Evolutionary conservation across 140 eudicot species (phyloP), one percentile per base, ranked within the genome.

Genomic region (Anethum foeniculum): DNA sequence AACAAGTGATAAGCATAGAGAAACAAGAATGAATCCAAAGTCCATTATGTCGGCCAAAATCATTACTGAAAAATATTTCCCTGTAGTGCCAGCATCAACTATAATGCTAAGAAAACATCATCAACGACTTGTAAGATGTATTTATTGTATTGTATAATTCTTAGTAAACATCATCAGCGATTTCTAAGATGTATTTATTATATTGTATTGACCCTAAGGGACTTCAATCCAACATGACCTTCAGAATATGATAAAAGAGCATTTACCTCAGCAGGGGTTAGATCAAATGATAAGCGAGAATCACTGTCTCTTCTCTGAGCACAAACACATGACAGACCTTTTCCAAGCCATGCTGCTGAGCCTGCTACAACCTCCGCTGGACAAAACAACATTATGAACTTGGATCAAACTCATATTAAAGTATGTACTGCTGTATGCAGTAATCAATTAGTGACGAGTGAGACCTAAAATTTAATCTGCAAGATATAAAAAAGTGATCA

Each of bases 301-400:
- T 95, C 99, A 71, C 90, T 86, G 80, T 95, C 99, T 78, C 91
- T 88, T 84, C 97, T 82, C 79, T 95, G 99, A 88, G 89, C 99
- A 87, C 99, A 95, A 75, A 95, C 99, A 86, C 99, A 95, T 27
- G 99, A 95, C 77, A 95, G 93, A 68, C 98, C 98, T 86, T 88
- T 90, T 47, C 98, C 99, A 81, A 95, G 92, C 99, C 99, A 95
- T 80, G 99, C 97, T 80, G 99, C 92, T 81, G 99, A 95, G 81
- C 99, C 97, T 84, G 97, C 97, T 76, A 89, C 99, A 81, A 91
- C 97, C 91, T 94, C 99, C 69, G 89, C 97, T 92, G 88, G 77
- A 86, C 80, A 72, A 75, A 86, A 82, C 65, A 86, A 81, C 69
- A 82, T 76, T 18, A 87, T 41, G 47, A 80, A 48, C 5, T 75